A percentile compares a stretch with the other conserved stretches of the same genome.
These are phyloP conservation scores for Amesomyces nigricolor DNA, from an alignment of 2,329 filamentous ascomycete genomes.

Conservation along the genomic window DNA sequence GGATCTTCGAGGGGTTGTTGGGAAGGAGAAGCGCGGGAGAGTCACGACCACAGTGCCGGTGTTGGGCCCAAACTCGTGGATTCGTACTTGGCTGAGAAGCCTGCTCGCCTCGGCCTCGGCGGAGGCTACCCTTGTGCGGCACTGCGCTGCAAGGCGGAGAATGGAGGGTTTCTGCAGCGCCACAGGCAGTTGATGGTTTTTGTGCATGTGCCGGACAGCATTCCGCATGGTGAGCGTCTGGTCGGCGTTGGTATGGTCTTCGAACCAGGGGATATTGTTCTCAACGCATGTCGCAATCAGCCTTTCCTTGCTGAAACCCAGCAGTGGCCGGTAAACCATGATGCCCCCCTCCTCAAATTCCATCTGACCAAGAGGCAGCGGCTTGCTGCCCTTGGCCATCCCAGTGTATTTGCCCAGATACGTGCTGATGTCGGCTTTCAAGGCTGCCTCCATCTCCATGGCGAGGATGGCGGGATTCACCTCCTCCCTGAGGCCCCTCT, in stretches of 20 bases:
- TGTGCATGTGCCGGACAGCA: constrained; percentile 64
- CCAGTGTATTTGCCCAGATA: constrained; percentile 24
- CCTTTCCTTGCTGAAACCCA: constrained; percentile 64
- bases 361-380: constrained; percentile 24
- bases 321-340: constrained; percentile 61
- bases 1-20: constrained; percentile 20
- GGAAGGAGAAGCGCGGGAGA: constrained; percentile 35
- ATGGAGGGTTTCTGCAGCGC: constrained; percentile 64
- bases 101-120: constrained; percentile 49
- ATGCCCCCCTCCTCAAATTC: constrained; percentile 61
- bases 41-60: constrained; percentile 44
- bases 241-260: constrained; percentile 79
- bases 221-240: constrained; percentile 74
- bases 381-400: constrained; percentile 17
- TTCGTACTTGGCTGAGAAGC: constrained; percentile 46
- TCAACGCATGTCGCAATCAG: constrained; percentile 69
- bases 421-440: constrained; percentile 15
- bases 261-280: constrained; percentile 67
- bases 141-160: constrained; percentile 52
- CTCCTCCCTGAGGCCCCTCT: constrained; percentile 25
- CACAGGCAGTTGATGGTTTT: constrained; percentile 55
- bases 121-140: constrained; percentile 38
- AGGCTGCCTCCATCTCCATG: constrained; percentile 17
- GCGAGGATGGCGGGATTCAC: constrained; percentile 25
- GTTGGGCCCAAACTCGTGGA: constrained; percentile 43